Evolutionary conservation across 148 eudicot species (phyloP).

Genomic region (Talinum fruticosum): DNA sequence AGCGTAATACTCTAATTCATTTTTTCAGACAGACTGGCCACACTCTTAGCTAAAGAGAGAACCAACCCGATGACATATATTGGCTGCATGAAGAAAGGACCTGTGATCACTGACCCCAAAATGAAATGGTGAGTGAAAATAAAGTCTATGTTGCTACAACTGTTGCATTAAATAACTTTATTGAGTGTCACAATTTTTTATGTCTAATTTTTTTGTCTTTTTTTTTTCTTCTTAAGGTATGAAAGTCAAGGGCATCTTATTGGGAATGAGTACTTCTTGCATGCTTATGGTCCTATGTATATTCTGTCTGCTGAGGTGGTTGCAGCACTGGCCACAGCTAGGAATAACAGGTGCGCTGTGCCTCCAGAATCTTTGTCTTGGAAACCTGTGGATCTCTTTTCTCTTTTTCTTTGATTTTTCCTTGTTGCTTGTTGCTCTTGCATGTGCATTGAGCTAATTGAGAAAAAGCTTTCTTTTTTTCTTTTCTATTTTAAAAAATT

Average conservation of each 20-base stretch:
- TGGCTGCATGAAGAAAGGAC: constrained; percentile 87
- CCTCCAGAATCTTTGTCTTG: too few species aligned
- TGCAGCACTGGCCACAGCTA: constrained; percentile 45
- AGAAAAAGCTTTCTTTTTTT: neutral
- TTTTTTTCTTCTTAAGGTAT: constrained; percentile 36
- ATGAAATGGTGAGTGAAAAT: constrained; percentile 50
- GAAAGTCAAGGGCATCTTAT: constrained; percentile 54
- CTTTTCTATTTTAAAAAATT: neutral
- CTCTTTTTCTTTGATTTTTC: constrained; percentile 2
- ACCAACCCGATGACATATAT: constrained; percentile 50
- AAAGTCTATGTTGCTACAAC: neutral
- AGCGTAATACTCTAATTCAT: neutral
- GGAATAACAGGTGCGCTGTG: constrained; percentile 67
- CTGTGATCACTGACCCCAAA: constrained; percentile 73
- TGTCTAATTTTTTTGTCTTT: neutral
- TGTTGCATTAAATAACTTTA: constrained; percentile 5
- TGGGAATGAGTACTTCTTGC: constrained; percentile 69
- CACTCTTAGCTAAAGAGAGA: constrained; percentile 72
- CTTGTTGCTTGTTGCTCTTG: neutral
- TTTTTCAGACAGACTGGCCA: constrained; percentile 53
- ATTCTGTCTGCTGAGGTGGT: constrained; percentile 62
- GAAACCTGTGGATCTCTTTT: neutral
- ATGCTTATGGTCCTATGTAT: constrained; percentile 77
- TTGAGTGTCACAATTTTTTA: too few species aligned
- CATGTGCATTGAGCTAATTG: neutral